Conservation (phyloP, 805 yeast genomes). For the Hanseniaspora vineae region DNA sequence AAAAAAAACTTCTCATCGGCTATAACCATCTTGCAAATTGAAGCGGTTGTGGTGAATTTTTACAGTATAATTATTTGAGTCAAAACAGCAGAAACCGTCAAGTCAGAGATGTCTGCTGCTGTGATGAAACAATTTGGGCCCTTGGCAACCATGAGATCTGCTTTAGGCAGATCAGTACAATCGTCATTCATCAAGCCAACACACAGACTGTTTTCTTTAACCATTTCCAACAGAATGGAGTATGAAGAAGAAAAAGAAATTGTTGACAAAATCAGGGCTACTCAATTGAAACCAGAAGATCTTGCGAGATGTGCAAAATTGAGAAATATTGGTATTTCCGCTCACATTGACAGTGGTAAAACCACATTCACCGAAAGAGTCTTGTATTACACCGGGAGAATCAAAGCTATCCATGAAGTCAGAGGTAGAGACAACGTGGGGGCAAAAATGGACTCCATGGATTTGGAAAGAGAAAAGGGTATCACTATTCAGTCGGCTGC, state of each 20-base stretch:
- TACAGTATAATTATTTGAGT: too few species aligned
- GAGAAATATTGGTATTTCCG: slow-evolving; percentile 95
- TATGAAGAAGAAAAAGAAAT: slow-evolving; percentile 66
- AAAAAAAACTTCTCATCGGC: too few species aligned
- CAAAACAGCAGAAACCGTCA: not conserved
- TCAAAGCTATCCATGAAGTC: slow-evolving; percentile 92
- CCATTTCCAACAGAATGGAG: slow-evolving; percentile 17
- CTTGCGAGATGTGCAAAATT: slow-evolving; percentile 37
- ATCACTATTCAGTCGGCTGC: slow-evolving; percentile 98
- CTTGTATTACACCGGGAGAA: slow-evolving; percentile 89
- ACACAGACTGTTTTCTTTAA: not conserved
- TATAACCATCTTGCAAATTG: too few species aligned
- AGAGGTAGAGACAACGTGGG: slow-evolving; percentile 97
- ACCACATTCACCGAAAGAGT: slow-evolving; percentile 98
- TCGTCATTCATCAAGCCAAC: not conserved
- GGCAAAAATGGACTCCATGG: slow-evolving; percentile 99
- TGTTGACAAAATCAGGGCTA: slow-evolving; percentile 41
- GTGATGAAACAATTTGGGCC: not conserved
- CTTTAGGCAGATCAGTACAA: not conserved
- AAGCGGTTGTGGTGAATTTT: too few species aligned
- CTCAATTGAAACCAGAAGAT: slow-evolving; percentile 39
- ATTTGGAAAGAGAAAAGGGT: slow-evolving; percentile 95
- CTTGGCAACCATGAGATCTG: not conserved
- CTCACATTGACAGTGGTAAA: slow-evolving; percentile 96
- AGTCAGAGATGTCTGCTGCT: not conserved